Conservation (phyloP, 495 filamentous ascomycete genomes). For the Aspergillus carlsbadensis region DNA sequence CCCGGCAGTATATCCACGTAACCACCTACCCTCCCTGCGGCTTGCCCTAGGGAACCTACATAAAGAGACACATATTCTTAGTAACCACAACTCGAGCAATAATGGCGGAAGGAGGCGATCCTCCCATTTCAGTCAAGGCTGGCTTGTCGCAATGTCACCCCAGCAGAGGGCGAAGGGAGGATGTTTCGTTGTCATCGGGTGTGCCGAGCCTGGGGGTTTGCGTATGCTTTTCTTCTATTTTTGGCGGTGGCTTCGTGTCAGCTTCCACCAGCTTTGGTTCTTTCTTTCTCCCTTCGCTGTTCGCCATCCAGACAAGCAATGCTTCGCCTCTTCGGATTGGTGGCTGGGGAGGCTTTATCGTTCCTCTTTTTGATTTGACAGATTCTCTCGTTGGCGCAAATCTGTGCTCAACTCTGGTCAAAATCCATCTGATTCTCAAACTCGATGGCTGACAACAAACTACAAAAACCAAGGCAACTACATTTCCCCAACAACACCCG, state of each 20-base stretch:
- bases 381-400: too few relatives aligned
- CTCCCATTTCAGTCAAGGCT: not conserved
- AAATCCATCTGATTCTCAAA: too few relatives aligned
- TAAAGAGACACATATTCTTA: conserved; percentile 8
- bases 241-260: conserved; percentile 12
- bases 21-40: too few relatives aligned
- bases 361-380: not conserved
- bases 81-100: not conserved
- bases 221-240: conserved; percentile 28
- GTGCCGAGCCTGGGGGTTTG: conserved; percentile 15
- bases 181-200: not conserved
- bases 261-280: conserved; percentile 3
- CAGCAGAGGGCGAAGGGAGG: not conserved
- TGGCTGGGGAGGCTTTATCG: not conserved
- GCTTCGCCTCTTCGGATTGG: not conserved
- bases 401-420: too few relatives aligned
- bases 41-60: too few relatives aligned
- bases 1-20: too few relatives aligned
- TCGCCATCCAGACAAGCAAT: not conserved
- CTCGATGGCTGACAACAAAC: too few relatives aligned
- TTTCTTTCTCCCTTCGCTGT: too few relatives aligned
- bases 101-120: not conserved
- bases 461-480: not conserved
- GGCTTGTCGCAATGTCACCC: not conserved
- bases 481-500: not conserved